Conservation (phyloP, 441 rosid genomes). For the Arabidopsis hybrid region DNA sequence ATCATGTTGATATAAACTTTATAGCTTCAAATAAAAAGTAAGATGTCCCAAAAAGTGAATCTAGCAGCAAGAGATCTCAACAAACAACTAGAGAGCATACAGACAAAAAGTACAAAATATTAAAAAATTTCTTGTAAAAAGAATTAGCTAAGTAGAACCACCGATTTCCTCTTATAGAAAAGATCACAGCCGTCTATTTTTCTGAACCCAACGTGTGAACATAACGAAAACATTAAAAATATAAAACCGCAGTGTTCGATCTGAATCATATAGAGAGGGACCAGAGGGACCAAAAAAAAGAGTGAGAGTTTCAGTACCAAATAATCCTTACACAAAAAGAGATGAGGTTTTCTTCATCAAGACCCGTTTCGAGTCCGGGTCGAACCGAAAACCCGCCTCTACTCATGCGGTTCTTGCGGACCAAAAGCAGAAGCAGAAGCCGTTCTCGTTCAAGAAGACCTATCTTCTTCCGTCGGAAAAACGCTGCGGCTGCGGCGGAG, state of each 20-base stretch:
- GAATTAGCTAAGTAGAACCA: constrained; percentile 25
- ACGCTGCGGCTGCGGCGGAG: constrained; percentile 58
- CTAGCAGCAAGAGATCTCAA: constrained; percentile 19
- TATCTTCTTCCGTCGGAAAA: constrained; percentile 68
- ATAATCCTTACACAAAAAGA: not conserved
- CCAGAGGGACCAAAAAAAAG: constrained; percentile 22
- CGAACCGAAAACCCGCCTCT: constrained; percentile 89
- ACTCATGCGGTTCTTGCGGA: constrained; percentile 78
- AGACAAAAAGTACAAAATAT: constrained; percentile 38
- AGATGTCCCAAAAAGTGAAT: constrained; percentile 32
- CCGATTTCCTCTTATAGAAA: constrained; percentile 8
- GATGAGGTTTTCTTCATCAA: constrained; percentile 61
- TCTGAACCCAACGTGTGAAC: constrained; percentile 40
- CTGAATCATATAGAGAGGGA: constrained; percentile 40
- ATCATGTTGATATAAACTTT: not conserved
- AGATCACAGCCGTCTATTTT: constrained; percentile 29
- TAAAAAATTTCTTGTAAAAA: not conserved
- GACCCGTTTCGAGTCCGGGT: constrained; percentile 87
- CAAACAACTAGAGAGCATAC: constrained; percentile 33
- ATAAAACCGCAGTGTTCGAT: constrained; percentile 37
- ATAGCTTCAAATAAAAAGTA: constrained; percentile 17
- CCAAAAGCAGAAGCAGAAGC: constrained; percentile 82
- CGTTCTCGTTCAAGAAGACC: constrained; percentile 60
- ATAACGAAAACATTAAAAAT: constrained; percentile 28
- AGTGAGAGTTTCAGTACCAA: constrained; percentile 12